Evolutionary conservation across 768 basidiomycete genomes (phyloP).

Genomic region (Suillus bovinus): DNA sequence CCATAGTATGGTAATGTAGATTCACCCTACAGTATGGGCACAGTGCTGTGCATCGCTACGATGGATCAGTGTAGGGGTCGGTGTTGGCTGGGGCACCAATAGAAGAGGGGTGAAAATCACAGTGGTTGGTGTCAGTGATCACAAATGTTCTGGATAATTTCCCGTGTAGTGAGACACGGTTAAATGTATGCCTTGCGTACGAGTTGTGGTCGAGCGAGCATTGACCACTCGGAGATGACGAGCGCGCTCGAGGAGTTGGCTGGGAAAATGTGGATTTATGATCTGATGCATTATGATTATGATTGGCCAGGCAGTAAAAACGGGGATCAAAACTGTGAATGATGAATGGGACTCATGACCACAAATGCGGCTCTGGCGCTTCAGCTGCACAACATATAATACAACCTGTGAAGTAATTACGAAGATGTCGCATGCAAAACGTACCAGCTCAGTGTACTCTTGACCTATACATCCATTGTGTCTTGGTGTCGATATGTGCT

Average conservation of each 20-base stretch:
- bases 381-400: neutral
- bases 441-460: neutral
- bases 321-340: neutral
- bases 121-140: neutral
- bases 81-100: neutral
- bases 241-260: neutral
- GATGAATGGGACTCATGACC: neutral
- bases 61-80: neutral
- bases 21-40: neutral
- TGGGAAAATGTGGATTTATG: neutral
- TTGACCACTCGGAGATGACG: neutral
- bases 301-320: neutral
- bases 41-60: neutral
- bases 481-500: neutral
- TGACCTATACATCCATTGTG: neutral
- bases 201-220: neutral
- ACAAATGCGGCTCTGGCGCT: neutral
- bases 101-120: neutral
- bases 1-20: neutral
- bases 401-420: neutral
- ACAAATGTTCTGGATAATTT: neutral
- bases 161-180: neutral
- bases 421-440: neutral
- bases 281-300: neutral
- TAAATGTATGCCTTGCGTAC: neutral